Evolutionary conservation across 169 alveolate species (phyloP), one percentile per base, ranked within the genome.

Genomic region (Babesia sp.): DNA sequence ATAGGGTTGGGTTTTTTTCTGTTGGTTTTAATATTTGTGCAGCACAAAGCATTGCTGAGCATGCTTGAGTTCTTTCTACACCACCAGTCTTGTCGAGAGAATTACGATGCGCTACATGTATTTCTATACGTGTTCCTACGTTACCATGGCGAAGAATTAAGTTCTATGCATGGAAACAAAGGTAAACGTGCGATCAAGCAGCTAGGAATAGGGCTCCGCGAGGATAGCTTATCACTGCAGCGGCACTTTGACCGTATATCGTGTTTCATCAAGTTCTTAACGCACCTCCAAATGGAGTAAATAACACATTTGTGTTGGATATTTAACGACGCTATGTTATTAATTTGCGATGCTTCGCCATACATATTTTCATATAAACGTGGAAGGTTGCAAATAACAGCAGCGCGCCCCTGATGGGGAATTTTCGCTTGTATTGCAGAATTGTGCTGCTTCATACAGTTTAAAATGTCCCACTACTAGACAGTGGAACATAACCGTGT

Each of bases 201-300:
- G 31, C 79, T 81, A 45, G 48, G 58, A 9, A 11, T 72, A 1
- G 29, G 26, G 12, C 73, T 81, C 9, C 33, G 33, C 28, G 68
- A 34, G 24, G 89, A 71, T 24, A 53, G 50, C 29, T 42, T 5
- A 26, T 9, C 20, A 24, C 20, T 81, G 22, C 89, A 72, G 80
- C 54, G 36, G 34, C 70, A 64, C 45, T 81, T 81, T 37, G 89
- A 81, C 22, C 60, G 73, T 33, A 81, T 71, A 7, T 71, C 89
- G 31, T 81, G 89, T 60, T 81, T 58, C 61, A 71, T 81, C 71
- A 81, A 81, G 67, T 71, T 81, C 85, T 41, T 81, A 8, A 57
- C 89, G 24, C 89, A 81, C 53, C 63, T 79, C 53, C 87, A 79
- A 59, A 69, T 68, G 74, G 87, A 79, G 39, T 79, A 50, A 67